A percentile compares a stretch with the other conserved stretches of the same genome.
phyloP scores from a whole-genome alignment of 2,329 filamentous ascomycete species.

The Aquanectria penicillioides region DNA sequence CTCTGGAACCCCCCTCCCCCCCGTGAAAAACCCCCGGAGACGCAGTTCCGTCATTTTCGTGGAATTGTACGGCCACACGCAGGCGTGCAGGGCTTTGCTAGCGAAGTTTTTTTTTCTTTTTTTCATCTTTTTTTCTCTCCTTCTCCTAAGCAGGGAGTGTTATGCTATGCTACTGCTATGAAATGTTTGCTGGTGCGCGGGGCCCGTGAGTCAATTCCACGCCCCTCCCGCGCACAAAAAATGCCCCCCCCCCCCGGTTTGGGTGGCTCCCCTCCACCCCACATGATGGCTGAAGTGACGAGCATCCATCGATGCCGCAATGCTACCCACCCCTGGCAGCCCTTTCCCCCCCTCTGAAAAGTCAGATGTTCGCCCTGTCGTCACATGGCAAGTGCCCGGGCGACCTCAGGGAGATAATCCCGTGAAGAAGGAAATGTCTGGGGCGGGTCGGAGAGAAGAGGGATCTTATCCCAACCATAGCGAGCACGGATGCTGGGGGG shows the following conservation, averaged over 20 bases:
- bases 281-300: conserved; percentile 24
- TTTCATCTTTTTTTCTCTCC: neutral
- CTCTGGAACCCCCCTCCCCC: neutral
- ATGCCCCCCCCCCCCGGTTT: neutral
- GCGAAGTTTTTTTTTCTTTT: neutral
- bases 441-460: neutral
- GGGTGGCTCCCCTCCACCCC: conserved; percentile 8
- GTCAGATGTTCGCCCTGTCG: conserved; percentile 22
- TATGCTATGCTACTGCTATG: neutral
- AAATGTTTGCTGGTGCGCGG: conserved; percentile 8
- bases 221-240: conserved; percentile 17
- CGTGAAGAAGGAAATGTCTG: conserved; percentile 1
- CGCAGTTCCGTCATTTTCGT: neutral
- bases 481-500: too few relatives aligned
- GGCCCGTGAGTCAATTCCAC: conserved; percentile 11
- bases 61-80: neutral
- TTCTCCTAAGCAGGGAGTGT: neutral
- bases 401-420: conserved; percentile 11
- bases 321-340: conserved; percentile 9
- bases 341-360: neutral
- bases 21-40: neutral
- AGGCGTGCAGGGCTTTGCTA: neutral
- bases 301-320: conserved; percentile 17
- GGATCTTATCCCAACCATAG: neutral
- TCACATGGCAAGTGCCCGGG: conserved; percentile 20